A percentile compares a stretch with the other conserved stretches of the same genome.
phyloP scores from a whole-genome alignment of 1,284 basidiomycete species.

The Lignosus rhinocerotis region DNA sequence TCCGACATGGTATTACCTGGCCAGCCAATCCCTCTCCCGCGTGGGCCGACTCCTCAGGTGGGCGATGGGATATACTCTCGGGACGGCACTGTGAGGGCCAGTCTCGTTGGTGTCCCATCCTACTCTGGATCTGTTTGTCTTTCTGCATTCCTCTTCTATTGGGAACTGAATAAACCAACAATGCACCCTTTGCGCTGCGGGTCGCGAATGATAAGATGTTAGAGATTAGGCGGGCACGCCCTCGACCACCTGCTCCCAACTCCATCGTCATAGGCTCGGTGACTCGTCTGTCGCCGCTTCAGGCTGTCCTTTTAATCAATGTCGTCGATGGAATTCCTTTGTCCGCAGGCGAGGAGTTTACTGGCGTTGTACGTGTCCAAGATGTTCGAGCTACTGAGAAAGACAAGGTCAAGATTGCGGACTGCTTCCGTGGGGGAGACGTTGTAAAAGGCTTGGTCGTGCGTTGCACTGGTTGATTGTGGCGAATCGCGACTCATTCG shows the following conservation, averaged over 20 bases:
- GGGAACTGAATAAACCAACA: conserved; percentile 25
- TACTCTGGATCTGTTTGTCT: conserved; percentile 69
- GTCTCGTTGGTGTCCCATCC: conserved; percentile 66
- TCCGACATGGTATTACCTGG: conserved; percentile 72
- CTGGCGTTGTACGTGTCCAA: conserved; percentile 87
- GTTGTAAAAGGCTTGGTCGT: conserved; percentile 93
- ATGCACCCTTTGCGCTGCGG: conserved; percentile 25
- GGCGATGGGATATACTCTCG: conserved; percentile 73
- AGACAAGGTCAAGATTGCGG: conserved; percentile 89
- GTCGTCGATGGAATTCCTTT: conserved; percentile 91
- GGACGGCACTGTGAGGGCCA: conserved; percentile 69
- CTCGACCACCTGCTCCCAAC: conserved; percentile 70
- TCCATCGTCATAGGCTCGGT: conserved; percentile 79
- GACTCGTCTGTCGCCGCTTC: conserved; percentile 83
- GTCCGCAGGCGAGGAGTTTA: conserved; percentile 89
- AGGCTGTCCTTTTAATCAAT: conserved; percentile 86
- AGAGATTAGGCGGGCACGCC: conserved; percentile 59
- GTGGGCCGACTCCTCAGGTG: conserved; percentile 58
- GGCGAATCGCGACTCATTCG: background rate
- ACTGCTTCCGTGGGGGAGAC: conserved; percentile 96
- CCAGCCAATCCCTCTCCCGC: conserved; percentile 70
- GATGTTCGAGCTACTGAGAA: conserved; percentile 94
- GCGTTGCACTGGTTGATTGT: conserved; percentile 36
- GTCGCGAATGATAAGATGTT: conserved; percentile 46
- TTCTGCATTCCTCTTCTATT: conserved; percentile 27